Evolutionary conservation across 2,329 filamentous ascomycete genomes (phyloP), one percentile per base, ranked within the genome.

Genomic region (Beauveria sp.): DNA sequence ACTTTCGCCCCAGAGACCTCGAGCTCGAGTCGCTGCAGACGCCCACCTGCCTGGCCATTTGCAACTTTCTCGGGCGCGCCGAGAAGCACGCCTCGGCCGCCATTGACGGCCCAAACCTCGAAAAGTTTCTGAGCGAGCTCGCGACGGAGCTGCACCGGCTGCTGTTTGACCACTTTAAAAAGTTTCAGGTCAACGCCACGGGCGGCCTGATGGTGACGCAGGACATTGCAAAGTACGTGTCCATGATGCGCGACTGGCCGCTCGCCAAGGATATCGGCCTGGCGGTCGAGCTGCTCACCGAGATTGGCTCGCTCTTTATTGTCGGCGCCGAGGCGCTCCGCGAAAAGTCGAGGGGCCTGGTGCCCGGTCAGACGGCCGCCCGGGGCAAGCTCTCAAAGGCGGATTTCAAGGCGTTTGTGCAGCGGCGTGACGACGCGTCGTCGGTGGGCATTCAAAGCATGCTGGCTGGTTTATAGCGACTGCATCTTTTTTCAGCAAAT

Each of bases 301-400:
- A 99, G 78, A 91, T 99, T 62, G 93, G 92, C 12, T 97, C 92
- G 70, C 77, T 99, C 58, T 99, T 99, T 72, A 96, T 99, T 65
- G 91, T 99, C 69, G 91, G 91, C 2, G 85, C 88, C 12, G 89
- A 92, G 73, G 89, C 89, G 41, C 76, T 92, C 63, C 79, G 85
- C 55, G 89, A 92, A 74, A 82, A 89, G 67, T 82, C 86, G 58
- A 79, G 88, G 61, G 85, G 83, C 62, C 73, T 88, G 62, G 79
- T 70, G 64, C 73, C 72, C 61, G 78, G 69, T 56, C 73, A 66
- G 62, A 72, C 69, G 55, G 75, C 72, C 41, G 76, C 69, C 37
- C 79, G 79, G 26, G 84, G 80, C 70, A 85, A 81, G 72, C 74
- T 84, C 69, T 80, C 77, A 63, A 89, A 86, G 78, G 79, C 84